Base-by-base conservation (phyloP, 2,329 filamentous ascomycete species). In the Aspergillus pseudoviridinutans region DNA sequence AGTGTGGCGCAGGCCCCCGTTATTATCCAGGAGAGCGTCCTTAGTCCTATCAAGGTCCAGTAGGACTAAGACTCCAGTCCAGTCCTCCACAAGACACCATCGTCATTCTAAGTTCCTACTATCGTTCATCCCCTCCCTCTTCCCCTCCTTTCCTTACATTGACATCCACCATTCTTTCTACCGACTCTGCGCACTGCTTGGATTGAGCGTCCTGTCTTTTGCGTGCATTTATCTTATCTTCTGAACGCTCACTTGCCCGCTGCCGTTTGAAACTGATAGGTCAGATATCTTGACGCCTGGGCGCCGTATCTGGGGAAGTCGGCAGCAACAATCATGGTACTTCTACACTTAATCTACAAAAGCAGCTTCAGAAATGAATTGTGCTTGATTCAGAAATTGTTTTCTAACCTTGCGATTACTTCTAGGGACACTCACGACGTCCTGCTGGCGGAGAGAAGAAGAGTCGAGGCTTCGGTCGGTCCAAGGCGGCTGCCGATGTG, bases 351-450 rank as follows among this genome's bases (percentile, higher is more conserved):
- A 52, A 47, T 7, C 47, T 14, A 20, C 28, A 27, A 6, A 17
- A 3, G 28, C 35, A 25, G 24, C 49, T 51, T 35, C 12, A 12
- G 27, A 27, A 20, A 7, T 17, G 25, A 10, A 17, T 5, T 1
- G 29, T 24, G 14, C n/a, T 8, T 25, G 0, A 20, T 8, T 3
- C 14, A 12, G 22, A 25, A 25, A 47, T 17, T 10, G 22, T 24
- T 27, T 44, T 54, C 64, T 71, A 51, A 71, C 64, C 51, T 49
- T 32, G 46, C 56, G 27, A 52, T 60, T 57, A 54, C 49, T 51
- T 56, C 44, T 61, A 77, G 75, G 75, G 74, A 65, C 72, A 76
- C 63, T 77, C 75, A 67, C 73, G 73, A 72, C 75, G 75, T 65
- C 75, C 75, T 51, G 69, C 61, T 61, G 74, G 74, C 54, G 73